Evolutionary conservation across 257 asterid species (phyloP).

Genomic region (Solanum stenotomum): DNA sequence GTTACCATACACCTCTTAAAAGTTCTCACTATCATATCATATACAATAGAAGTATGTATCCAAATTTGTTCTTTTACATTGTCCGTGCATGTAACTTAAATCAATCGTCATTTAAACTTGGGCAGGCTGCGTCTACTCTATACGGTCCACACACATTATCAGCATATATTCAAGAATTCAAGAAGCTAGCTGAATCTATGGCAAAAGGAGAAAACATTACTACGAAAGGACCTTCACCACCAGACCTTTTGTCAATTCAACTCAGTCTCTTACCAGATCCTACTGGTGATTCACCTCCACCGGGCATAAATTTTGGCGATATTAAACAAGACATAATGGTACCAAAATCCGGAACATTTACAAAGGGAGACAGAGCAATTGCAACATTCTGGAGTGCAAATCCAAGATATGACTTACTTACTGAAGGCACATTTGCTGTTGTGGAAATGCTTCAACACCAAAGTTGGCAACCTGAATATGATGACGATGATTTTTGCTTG

Average conservation of each 20-base stretch:
- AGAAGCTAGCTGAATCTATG: constrained; percentile 36
- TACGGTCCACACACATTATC: constrained; percentile 59
- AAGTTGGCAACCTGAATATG: constrained; percentile 29
- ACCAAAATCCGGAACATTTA: constrained; percentile 6
- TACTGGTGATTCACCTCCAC: constrained; percentile 44
- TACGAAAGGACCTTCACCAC: constrained; percentile 34
- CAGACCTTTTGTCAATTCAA: constrained; percentile 43
- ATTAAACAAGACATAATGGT: constrained; percentile 22
- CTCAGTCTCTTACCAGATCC: constrained; percentile 31
- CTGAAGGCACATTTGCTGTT: constrained; percentile 44
- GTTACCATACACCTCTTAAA: background rate
- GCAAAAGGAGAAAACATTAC: constrained; percentile 26
- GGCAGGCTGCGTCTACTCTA: constrained; percentile 54
- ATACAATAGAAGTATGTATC: background rate
- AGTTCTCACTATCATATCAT: background rate
- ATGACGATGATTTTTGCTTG: constrained; percentile 49
- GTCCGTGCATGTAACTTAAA: background rate
- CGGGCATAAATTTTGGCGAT: constrained; percentile 40
- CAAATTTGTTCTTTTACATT: background rate
- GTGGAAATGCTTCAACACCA: constrained; percentile 35
- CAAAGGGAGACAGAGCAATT: constrained; percentile 18
- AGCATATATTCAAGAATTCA: constrained; percentile 65
- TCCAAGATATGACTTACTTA: constrained; percentile 45
- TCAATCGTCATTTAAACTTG: background rate
- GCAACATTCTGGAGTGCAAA: constrained; percentile 53